Percentiles rank a stretch among this genome's conserved stretches.
Conservation (phyloP, 1,139 yeast species). For the Scheffersomyces parashehatae region DNA sequence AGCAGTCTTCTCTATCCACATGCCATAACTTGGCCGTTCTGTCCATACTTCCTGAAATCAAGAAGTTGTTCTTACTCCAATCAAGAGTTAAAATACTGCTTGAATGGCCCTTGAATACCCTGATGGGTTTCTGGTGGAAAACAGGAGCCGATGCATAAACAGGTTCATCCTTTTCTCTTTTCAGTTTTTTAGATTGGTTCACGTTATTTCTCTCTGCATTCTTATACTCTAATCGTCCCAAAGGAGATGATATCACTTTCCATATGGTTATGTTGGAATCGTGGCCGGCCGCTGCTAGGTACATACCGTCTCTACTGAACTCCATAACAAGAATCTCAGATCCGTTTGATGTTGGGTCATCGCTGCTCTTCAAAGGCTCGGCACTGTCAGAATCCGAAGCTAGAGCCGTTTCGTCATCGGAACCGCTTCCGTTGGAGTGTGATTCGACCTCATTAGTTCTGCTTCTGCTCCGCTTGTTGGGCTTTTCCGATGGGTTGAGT, state of each 20-base stretch:
- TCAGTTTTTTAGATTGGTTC: conserved; percentile 9
- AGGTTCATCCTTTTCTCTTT: conserved; percentile 4
- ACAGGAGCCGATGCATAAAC: conserved; percentile 66
- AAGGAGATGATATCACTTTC: conserved; percentile 75
- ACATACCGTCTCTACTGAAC: conserved; percentile 79
- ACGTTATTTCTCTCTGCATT: conserved; percentile 15
- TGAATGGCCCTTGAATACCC: conserved; percentile 66
- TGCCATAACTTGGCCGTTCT: conserved; percentile 86
- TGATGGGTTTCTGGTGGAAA: conserved; percentile 68
- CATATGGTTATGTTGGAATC: conserved; percentile 69
- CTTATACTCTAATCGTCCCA: conserved; percentile 53
- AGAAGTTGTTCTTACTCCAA: conserved; percentile 87
- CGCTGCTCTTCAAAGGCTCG: conserved; percentile 9
- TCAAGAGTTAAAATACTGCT: conserved; percentile 71
- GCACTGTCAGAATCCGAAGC: conserved; percentile 1
- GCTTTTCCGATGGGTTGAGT: conserved; percentile 31
- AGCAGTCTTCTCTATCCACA: conserved; percentile 60
- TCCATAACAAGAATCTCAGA: conserved; percentile 70
- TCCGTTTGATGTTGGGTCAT: conserved; percentile 7
- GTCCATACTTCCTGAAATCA: conserved; percentile 84
- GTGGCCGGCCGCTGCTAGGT: conserved; percentile 80
- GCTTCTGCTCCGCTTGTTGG: not conserved
- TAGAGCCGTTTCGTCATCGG: conserved; percentile 2
- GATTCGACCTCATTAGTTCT: conserved; percentile 3
- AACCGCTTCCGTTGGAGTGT: conserved; percentile 4